A percentile compares a stretch with the other conserved stretches of the same genome.
phyloP scores from a whole-genome alignment of 1,284 basidiomycete genomes.

The Inonotus hispidus region DNA sequence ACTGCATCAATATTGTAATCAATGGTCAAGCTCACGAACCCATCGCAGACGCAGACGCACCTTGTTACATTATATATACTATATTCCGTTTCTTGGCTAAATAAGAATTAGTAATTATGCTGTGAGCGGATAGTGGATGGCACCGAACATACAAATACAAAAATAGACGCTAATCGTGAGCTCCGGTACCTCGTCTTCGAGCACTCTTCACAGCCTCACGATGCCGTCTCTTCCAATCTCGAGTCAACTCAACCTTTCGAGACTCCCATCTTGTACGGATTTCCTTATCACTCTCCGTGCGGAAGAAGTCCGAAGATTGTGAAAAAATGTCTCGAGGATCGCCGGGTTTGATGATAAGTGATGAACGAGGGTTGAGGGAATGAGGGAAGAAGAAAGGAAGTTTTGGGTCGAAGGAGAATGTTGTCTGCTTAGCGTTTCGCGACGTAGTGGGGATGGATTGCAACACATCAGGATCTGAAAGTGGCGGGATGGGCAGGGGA shows the following conservation, averaged over 20 bases:
- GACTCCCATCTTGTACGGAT: conserved; percentile 71
- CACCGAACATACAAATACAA: not conserved
- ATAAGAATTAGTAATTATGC: not conserved
- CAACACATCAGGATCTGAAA: conserved; percentile 9
- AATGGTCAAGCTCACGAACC: too few species aligned
- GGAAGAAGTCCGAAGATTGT: conserved; percentile 37
- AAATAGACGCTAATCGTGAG: conserved; percentile 22
- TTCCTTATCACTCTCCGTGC: conserved; percentile 49
- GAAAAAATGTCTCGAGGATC: conserved; percentile 30
- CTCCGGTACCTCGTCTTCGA: conserved; percentile 49
- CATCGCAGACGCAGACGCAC: too few species aligned
- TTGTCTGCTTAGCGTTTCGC: not conserved
- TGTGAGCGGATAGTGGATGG: too few species aligned
- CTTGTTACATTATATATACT: too few species aligned
- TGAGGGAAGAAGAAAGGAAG: conserved; percentile 62
- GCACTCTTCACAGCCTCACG: conserved; percentile 73
- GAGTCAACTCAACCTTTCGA: conserved; percentile 63
- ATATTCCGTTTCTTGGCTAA: too few species aligned
- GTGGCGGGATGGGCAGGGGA: conserved; percentile 18
- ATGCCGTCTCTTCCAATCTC: conserved; percentile 74
- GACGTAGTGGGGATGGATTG: conserved; percentile 12
- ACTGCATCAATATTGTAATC: too few species aligned
- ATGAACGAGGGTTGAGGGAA: conserved; percentile 22
- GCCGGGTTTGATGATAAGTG: conserved; percentile 21
- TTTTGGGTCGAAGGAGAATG: conserved; percentile 38